These are phyloP conservation scores for Nothopassalora personata DNA, from an alignment of 2,329 filamentous ascomycete genomes.

Conservation along the genomic window DNA sequence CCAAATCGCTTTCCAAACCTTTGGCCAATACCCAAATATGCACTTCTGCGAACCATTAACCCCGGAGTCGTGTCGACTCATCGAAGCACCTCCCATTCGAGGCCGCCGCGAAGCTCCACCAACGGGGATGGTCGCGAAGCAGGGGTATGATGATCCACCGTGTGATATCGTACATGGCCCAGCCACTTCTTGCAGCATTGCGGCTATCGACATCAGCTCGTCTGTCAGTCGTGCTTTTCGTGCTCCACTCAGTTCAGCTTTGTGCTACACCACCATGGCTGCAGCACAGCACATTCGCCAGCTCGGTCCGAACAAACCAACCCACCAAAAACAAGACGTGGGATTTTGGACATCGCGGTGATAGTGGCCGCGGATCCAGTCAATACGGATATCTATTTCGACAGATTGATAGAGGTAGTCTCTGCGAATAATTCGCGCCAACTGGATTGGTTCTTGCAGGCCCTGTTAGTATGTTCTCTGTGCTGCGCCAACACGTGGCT, in stretches of 20 bases:
- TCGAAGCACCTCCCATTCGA: not conserved
- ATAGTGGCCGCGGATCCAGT: too few species aligned
- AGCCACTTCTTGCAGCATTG: not conserved
- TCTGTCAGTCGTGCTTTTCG: slow-evolving; percentile 3
- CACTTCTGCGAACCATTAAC: not conserved
- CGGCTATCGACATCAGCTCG: slow-evolving; percentile 1
- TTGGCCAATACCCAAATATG: not conserved
- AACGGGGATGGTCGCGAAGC: not conserved
- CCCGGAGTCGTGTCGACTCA: not conserved
- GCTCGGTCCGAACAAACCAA: too few species aligned
- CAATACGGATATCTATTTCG: too few species aligned
- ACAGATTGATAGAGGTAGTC: too few species aligned
- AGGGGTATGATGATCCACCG: not conserved
- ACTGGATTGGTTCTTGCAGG: too few species aligned
- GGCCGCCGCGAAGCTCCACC: slow-evolving; percentile 1
- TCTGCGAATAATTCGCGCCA: too few species aligned
- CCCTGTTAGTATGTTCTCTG: too few species aligned
- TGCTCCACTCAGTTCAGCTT: not conserved
- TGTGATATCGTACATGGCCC: slow-evolving; percentile 6
- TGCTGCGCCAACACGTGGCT: too few species aligned
- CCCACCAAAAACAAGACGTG: too few species aligned
- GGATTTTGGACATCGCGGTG: too few species aligned
- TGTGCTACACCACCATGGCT: not conserved
- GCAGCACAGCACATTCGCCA: too few species aligned
- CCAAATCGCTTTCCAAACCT: not conserved